phyloP scores from a whole-genome alignment of 176 grass and related monocot species.

The Oropetium thomaeum region DNA sequence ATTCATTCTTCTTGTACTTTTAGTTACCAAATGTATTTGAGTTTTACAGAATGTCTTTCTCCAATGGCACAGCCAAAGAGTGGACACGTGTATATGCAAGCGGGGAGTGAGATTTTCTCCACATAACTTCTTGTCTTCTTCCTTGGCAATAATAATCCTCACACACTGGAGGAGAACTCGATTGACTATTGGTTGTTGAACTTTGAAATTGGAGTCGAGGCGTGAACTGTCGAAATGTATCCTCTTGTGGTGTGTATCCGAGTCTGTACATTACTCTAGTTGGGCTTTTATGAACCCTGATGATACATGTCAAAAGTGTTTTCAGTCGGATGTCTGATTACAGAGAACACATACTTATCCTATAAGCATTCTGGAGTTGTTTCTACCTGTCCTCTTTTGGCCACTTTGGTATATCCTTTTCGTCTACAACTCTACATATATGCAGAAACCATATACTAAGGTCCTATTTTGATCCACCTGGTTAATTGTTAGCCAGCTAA shows the following conservation, averaged over 20 bases:
- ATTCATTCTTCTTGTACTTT: not conserved
- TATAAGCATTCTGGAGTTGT: not conserved
- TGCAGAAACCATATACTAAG: not conserved
- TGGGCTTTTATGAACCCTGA: not conserved
- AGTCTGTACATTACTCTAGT: constrained; percentile 36
- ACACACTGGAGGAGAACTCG: not conserved
- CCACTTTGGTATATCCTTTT: not conserved
- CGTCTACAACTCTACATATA: not conserved
- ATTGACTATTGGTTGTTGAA: not conserved
- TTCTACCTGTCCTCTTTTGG: not conserved
- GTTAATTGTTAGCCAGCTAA: no score
- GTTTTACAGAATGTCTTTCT: not conserved
- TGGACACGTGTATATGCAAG: constrained; percentile 63
- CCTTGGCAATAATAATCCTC: constrained; percentile 15
- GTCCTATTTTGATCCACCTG: no score
- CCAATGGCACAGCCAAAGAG: constrained; percentile 45
- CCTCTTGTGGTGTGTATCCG: not conserved
- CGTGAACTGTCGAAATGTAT: not conserved
- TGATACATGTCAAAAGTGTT: constrained; percentile 16
- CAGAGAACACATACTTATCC: not conserved
- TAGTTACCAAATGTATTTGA: not conserved
- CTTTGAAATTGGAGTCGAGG: not conserved
- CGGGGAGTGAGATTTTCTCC: constrained; percentile 31
- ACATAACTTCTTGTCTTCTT: not conserved
- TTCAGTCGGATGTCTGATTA: not conserved